Evolutionary conservation across 2,329 filamentous ascomycete species (phyloP), one percentile per base, ranked within the genome.

Genomic region (Bipolaris cookei): DNA sequence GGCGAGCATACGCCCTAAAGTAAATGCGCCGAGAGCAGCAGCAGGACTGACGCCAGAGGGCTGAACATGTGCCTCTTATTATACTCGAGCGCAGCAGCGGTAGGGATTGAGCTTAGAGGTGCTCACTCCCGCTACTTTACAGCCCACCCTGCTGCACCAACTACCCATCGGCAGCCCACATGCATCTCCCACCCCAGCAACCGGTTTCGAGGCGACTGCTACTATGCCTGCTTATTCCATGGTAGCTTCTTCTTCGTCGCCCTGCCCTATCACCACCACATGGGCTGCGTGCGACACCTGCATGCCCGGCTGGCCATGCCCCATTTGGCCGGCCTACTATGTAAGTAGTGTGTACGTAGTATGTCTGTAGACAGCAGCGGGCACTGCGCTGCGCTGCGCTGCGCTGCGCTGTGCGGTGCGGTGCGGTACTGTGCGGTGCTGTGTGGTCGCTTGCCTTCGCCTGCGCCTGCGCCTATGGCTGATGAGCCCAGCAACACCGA

Each of bases 41-140:
- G 28, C 28, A 30, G 28, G 10, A 13, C 28, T 30, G 28, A 30
- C 28, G 3, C 3, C 28, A 30, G 28, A 30, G 28, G 10, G 59
- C 64, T 61, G 63, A 58, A 59, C 56, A 54, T 57, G 53, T 49
- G 18, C 58, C 41, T 56, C 62, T 65, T 57, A 57, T 65, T 57
- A 56, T 57, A 66, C 55, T 50, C 54, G 44, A 54, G 48, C 51
- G 14, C 35, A 43, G 42, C 21, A 34, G 45, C 32, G 54, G 43
- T 58, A 50, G 41, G 58, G 43, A 45, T 57, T 35, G 32, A 58
- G 59, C 59, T 53, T 37, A 52, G 50, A 64, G 14, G 52, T 45
- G 63, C 62, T 60, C 58, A 54, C 57, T 60, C n/a, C 55, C 50
- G 54, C 58, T 55, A 45, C 51, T 13, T 35, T 44, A 30, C 45